A percentile compares a stretch with the other conserved stretches of the same genome.
phyloP scores from a whole-genome alignment of 208 protist genomes.

The Leishmania tarentolae region DNA sequence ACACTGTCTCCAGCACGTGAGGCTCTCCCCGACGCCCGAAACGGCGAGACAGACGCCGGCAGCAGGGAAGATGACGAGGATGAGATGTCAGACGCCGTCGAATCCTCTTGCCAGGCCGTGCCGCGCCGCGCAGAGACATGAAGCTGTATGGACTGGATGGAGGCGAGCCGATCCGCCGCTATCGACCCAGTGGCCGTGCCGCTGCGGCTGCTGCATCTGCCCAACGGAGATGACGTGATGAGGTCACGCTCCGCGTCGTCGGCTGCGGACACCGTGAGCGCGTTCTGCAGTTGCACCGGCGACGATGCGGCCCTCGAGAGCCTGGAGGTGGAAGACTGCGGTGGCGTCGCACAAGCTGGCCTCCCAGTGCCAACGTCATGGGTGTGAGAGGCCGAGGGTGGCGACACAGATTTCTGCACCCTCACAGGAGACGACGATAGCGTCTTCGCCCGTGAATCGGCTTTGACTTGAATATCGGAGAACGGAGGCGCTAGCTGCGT shows the following conservation, averaged over 20 bases:
- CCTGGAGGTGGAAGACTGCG: background rate
- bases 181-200: background rate
- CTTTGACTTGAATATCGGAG: background rate
- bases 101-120: conserved; percentile 16
- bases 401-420: background rate
- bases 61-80: conserved; percentile 11
- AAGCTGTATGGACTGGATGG: conserved; percentile 29
- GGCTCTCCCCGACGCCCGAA: background rate
- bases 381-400: background rate
- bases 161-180: conserved; percentile 16
- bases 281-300: background rate
- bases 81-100: background rate
- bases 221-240: conserved; percentile 20
- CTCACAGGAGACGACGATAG: conserved; percentile 14
- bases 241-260: conserved; percentile 27
- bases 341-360: background rate
- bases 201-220: background rate
- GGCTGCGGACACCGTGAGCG: background rate
- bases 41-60: background rate
- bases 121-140: conserved; percentile 42
- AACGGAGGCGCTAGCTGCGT: conserved; percentile 11
- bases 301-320: background rate
- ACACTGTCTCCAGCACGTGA: too few species aligned
- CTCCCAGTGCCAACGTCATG: background rate
- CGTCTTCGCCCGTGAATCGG: background rate